Percentiles rank a stretch among this genome's conserved stretches.
These are phyloP conservation scores for Barnettozyma botsteinii DNA, from an alignment of 805 yeast species.

Conservation along the genomic window DNA sequence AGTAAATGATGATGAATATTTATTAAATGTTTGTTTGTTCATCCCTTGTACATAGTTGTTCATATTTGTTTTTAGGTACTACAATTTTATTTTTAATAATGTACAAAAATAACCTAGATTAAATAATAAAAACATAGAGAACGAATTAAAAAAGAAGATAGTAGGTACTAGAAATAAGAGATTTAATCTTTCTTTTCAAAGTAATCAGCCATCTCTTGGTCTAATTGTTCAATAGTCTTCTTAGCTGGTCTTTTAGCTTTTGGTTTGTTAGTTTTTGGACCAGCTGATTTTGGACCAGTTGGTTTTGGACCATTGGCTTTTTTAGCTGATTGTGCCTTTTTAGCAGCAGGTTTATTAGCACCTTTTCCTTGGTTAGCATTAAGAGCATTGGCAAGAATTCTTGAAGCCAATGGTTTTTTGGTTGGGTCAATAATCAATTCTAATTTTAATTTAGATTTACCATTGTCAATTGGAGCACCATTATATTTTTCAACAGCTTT, in stretches of 20 bases:
- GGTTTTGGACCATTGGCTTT: conserved; percentile 8
- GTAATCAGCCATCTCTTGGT: conserved; percentile 97
- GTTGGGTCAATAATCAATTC: conserved; percentile 86
- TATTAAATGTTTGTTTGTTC: too few relatives aligned
- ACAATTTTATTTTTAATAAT: too few relatives aligned
- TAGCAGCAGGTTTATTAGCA: conserved; percentile 14
- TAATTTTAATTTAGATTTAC: conserved; percentile 65
- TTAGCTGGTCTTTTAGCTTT: conserved; percentile 40
- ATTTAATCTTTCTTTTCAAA: conserved; percentile 47
- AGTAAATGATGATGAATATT: conserved; percentile 1
- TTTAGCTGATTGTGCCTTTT: conserved; percentile 11
- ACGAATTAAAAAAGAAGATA: neutral
- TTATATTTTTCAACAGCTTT: conserved; percentile 79
- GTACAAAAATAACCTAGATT: conserved; percentile 1
- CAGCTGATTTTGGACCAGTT: neutral
- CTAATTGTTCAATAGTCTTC: conserved; percentile 89
- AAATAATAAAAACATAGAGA: neutral
- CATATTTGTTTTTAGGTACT: too few relatives aligned
- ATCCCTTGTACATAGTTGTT: too few relatives aligned
- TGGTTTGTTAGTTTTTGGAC: conserved; percentile 13
- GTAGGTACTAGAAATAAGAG: neutral
- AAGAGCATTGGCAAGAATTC: conserved; percentile 52
- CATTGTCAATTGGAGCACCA: conserved; percentile 91
- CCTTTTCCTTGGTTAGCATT: conserved; percentile 1
- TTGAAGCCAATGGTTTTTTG: conserved; percentile 64